A percentile compares a stretch with the other conserved stretches of the same genome.
phyloP scores from a whole-genome alignment of 345 rosid genomes.

The Cardamine occulta region DNA sequence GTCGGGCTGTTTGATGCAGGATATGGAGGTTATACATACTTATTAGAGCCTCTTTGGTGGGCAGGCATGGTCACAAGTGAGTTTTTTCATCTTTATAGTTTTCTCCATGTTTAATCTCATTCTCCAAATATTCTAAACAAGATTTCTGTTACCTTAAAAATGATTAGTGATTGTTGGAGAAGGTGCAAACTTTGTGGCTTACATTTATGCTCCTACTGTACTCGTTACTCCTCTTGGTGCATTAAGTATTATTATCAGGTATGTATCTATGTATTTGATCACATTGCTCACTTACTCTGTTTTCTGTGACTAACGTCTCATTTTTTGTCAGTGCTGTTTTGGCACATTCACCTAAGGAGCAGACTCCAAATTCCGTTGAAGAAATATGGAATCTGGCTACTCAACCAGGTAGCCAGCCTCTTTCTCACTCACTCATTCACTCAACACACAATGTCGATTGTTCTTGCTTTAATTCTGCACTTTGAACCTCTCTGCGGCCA shows the following conservation, averaged over 20 bases:
- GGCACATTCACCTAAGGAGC: conserved; percentile 89
- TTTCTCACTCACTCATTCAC: neutral
- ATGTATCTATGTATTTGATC: conserved; percentile 18
- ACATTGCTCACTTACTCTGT: conserved; percentile 1
- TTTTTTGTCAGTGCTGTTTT: conserved; percentile 63
- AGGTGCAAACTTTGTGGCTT: conserved; percentile 89
- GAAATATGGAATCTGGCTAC: conserved; percentile 86
- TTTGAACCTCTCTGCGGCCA: conserved; percentile 76
- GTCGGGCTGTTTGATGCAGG: too few species aligned
- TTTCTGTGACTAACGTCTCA: neutral
- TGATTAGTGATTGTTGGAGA: conserved; percentile 92
- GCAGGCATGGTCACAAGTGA: conserved; percentile 91
- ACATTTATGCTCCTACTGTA: conserved; percentile 89
- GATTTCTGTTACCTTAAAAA: neutral
- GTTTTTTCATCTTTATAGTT: conserved; percentile 43
- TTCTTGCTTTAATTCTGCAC: conserved; percentile 76
- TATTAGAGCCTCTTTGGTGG: conserved; percentile 98
- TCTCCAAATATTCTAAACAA: neutral
- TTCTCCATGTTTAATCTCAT: neutral
- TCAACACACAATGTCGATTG: conserved; percentile 51
- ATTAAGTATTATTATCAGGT: conserved; percentile 92
- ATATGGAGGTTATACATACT: conserved; percentile 86
- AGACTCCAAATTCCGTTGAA: conserved; percentile 71
- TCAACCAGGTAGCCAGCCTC: conserved; percentile 58
- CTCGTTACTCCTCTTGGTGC: conserved; percentile 98